Percentiles rank a stretch among this genome's conserved stretches.
Conservation (phyloP, 768 basidiomycete genomes). For the Amanita muscaria region DNA sequence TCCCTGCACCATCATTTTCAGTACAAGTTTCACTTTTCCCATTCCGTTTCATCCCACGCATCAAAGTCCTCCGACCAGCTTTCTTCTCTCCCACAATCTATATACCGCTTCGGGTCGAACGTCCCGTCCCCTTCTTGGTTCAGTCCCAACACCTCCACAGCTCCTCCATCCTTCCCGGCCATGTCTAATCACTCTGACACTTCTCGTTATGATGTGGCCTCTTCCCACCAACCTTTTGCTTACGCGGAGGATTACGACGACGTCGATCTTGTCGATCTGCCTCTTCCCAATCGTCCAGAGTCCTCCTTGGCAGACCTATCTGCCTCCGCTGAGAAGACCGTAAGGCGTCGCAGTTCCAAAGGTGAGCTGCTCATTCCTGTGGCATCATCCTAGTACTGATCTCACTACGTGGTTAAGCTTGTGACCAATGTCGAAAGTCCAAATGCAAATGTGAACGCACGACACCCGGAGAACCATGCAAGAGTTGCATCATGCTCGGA, state of each 20-base stretch:
- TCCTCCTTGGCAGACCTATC: slow-evolving; percentile 16
- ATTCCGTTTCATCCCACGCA: slow-evolving; percentile 23
- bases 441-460: slow-evolving; percentile 84
- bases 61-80: slow-evolving; percentile 14
- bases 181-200: slow-evolving; percentile 1
- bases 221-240: slow-evolving; percentile 32
- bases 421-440: slow-evolving; percentile 84
- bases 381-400: not conserved
- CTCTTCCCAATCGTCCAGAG: slow-evolving; percentile 15
- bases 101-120: slow-evolving; percentile 27
- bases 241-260: slow-evolving; percentile 58
- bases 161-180: slow-evolving; percentile 6
- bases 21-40: slow-evolving; percentile 26
- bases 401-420: slow-evolving; percentile 42
- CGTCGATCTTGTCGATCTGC: slow-evolving; percentile 43
- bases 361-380: slow-evolving; percentile 28
- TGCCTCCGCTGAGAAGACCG: slow-evolving; percentile 26
- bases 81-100: slow-evolving; percentile 26
- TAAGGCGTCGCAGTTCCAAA: slow-evolving; percentile 73
- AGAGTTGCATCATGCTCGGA: slow-evolving; percentile 65
- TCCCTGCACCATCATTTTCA: slow-evolving; percentile 29
- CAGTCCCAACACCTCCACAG: no score
- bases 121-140: slow-evolving; percentile 22
- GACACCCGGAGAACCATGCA: slow-evolving; percentile 54
- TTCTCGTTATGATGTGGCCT: slow-evolving; percentile 1